phyloP scores from a whole-genome alignment of 139 green algal genomes.

The Pseudopediastrum boryanum region DNA sequence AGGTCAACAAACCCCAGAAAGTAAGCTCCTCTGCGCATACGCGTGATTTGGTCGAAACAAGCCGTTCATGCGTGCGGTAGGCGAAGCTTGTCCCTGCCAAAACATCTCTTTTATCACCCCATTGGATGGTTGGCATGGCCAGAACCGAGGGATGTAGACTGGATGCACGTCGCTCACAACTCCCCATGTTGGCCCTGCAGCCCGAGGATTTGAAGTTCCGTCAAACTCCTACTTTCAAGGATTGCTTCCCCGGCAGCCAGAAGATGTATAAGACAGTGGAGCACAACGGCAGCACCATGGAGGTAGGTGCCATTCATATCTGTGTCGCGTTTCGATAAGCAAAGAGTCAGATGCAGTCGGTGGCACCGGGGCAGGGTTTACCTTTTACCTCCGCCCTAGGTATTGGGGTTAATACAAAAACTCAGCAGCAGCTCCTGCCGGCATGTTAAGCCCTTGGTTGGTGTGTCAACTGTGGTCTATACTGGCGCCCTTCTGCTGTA shows the following conservation, averaged over 20 bases:
- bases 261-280: constrained; percentile 78
- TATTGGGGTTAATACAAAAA: too few relatives aligned
- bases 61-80: background rate
- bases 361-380: too few relatives aligned
- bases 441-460: too few relatives aligned
- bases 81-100: too few relatives aligned
- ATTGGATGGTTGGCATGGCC: background rate
- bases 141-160: background rate
- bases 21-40: constrained; percentile 28
- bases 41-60: background rate
- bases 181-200: constrained; percentile 27
- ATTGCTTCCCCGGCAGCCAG: constrained; percentile 82
- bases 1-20: constrained; percentile 74
- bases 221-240: constrained; percentile 75
- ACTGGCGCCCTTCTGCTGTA: too few relatives aligned
- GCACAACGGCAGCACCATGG: constrained; percentile 54
- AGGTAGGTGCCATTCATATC: too few relatives aligned
- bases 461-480: too few relatives aligned
- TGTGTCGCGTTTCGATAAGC: too few relatives aligned
- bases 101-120: background rate
- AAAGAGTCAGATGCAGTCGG: too few relatives aligned
- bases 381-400: too few relatives aligned
- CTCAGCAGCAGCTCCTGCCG: too few relatives aligned
- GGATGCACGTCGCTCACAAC: background rate
- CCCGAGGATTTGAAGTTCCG: constrained; percentile 67